phyloP scores from a whole-genome alignment of 352 stramenopile species.

The Blastocystis sp. region DNA sequence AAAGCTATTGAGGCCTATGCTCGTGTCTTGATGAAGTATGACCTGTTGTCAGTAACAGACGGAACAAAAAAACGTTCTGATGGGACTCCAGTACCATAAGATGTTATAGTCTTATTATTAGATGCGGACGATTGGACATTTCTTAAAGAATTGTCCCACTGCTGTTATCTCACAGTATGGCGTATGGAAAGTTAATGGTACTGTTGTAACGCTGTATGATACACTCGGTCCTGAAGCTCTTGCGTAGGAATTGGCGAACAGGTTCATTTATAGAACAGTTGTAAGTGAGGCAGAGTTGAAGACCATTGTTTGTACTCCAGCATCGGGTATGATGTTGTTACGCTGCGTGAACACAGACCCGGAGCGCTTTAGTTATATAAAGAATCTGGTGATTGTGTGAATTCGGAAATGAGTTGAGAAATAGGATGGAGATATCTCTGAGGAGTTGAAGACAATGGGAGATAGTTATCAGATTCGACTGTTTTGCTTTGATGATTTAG shows the following conservation, averaged over 20 bases:
- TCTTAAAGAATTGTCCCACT: slow-evolving; percentile 92
- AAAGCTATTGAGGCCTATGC: slow-evolving; percentile 45
- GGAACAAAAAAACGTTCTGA: slow-evolving; percentile 7
- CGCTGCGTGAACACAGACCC: slow-evolving; percentile 67
- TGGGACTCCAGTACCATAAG: slow-evolving; percentile 18
- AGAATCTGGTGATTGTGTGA: slow-evolving; percentile 62
- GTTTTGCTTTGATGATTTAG: slow-evolving; percentile 24
- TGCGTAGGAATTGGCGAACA: slow-evolving; percentile 60
- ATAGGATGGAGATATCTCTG: not conserved
- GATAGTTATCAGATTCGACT: not conserved
- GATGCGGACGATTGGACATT: slow-evolving; percentile 82
- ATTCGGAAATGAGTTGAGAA: not conserved
- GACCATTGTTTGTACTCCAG: slow-evolving; percentile 74
- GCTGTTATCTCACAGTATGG: slow-evolving; percentile 85
- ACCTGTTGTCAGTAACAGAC: slow-evolving; percentile 46
- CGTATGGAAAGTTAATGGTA: slow-evolving; percentile 44
- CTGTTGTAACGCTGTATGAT: slow-evolving; percentile 76
- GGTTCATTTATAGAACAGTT: slow-evolving; percentile 72
- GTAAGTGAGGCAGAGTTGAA: slow-evolving; percentile 77
- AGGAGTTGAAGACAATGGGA: not conserved
- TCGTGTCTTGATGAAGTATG: slow-evolving; percentile 11
- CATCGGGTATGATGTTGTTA: slow-evolving; percentile 75
- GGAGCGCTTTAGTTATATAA: not conserved
- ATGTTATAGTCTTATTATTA: not conserved
- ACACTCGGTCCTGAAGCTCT: slow-evolving; percentile 77